Evolutionary conservation across 2,329 filamentous ascomycete genomes (phyloP).

Genomic region (Aspergillus fumigatus): DNA sequence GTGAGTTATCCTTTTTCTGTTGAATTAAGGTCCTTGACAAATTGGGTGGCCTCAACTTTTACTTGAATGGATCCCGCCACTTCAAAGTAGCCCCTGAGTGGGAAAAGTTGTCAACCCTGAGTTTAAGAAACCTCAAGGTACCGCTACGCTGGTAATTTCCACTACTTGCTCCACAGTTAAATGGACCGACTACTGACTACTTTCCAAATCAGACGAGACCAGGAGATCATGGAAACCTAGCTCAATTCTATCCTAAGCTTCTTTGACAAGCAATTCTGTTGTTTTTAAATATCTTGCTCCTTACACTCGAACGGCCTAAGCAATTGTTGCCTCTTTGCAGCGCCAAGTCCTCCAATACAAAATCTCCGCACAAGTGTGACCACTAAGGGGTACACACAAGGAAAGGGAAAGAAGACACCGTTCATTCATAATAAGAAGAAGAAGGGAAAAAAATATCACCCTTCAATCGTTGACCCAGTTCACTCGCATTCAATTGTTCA

Average conservation of each 20-base stretch:
- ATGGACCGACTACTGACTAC: neutral
- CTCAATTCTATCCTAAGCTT: neutral
- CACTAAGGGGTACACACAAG: neutral
- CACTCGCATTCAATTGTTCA: slow-evolving; percentile 1
- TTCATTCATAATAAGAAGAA: neutral
- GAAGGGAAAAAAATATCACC: neutral
- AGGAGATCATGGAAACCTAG: neutral
- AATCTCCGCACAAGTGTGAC: neutral
- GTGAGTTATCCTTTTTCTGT: neutral
- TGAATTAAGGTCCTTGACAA: neutral
- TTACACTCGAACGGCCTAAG: neutral
- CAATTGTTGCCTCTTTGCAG: neutral
- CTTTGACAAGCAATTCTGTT: neutral
- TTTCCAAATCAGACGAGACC: neutral
- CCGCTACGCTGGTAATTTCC: neutral
- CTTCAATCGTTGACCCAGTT: neutral
- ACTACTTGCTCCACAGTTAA: neutral
- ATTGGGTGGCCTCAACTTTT: neutral
- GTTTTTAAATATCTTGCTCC: neutral
- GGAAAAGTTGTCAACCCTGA: neutral
- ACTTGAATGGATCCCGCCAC: neutral
- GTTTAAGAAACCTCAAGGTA: neutral
- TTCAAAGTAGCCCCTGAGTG: neutral
- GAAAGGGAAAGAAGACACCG: neutral
- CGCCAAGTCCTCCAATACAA: neutral